Evolutionary conservation across 495 filamentous ascomycete species (phyloP).

Genomic region (Alectoria sarmentosa): DNA sequence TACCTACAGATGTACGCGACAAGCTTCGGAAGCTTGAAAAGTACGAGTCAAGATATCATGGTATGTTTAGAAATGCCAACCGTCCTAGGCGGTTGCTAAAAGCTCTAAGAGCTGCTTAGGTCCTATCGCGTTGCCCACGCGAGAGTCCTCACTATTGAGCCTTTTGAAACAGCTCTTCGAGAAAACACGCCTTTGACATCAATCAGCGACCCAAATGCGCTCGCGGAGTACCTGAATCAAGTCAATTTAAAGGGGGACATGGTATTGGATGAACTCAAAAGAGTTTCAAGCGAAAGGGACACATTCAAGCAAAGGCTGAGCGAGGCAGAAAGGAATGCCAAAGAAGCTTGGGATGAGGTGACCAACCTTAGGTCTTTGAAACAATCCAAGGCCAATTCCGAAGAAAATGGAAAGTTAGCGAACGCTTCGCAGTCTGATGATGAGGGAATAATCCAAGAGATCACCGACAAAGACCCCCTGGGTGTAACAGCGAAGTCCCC

Average conservation of each 20-base stretch:
- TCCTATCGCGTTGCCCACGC: slow-evolving; percentile 89
- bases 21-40: slow-evolving; percentile 67
- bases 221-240: slow-evolving; percentile 93
- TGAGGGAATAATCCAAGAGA: slow-evolving; percentile 20
- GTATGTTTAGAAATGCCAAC: slow-evolving; percentile 39
- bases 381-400: slow-evolving; percentile 17
- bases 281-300: slow-evolving; percentile 75
- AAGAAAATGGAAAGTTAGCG: slow-evolving; percentile 25
- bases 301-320: slow-evolving; percentile 67
- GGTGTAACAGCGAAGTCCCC: slow-evolving; percentile 25
- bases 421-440: slow-evolving; percentile 22
- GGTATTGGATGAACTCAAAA: slow-evolving; percentile 87
- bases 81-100: slow-evolving; percentile 19
- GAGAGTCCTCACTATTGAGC: slow-evolving; percentile 75
- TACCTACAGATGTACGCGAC: slow-evolving; percentile 64
- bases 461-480: slow-evolving; percentile 19
- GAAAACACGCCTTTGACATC: slow-evolving; percentile 88
- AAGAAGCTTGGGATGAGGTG: slow-evolving; percentile 48
- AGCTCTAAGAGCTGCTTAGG: slow-evolving; percentile 65
- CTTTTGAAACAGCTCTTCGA: slow-evolving; percentile 81
- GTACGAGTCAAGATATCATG: slow-evolving; percentile 78
- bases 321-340: slow-evolving; percentile 58
- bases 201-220: slow-evolving; percentile 73
- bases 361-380: slow-evolving; percentile 40
- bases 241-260: slow-evolving; percentile 79